phyloP scores from a whole-genome alignment of 2,329 filamentous ascomycete species.

The Monilinia laxa region DNA sequence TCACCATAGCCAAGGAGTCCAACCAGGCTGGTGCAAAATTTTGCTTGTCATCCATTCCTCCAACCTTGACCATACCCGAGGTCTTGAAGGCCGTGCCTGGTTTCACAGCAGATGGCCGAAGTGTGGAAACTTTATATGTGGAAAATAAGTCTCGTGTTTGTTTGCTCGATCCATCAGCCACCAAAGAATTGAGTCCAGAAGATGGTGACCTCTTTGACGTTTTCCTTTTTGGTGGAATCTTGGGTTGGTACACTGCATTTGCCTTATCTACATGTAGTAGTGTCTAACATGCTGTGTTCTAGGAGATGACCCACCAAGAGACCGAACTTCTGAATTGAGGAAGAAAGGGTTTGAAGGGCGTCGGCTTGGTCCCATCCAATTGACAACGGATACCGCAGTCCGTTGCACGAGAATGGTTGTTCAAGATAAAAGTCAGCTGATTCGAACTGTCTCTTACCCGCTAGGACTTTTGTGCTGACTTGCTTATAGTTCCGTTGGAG shows the following conservation, averaged over 20 bases:
- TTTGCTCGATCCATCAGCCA: conserved; percentile 82
- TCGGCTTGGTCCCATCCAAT: conserved; percentile 86
- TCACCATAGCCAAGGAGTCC: conserved; percentile 81
- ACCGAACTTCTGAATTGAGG: conserved; percentile 91
- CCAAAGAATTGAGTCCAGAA: conserved; percentile 76
- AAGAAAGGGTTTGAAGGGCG: conserved; percentile 90
- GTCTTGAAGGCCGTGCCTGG: conserved; percentile 55
- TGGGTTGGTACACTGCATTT: conserved; percentile 58
- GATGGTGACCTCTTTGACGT: conserved; percentile 83
- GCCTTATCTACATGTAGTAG: conserved; percentile 8
- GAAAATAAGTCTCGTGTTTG: conserved; percentile 75
- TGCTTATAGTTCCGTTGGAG: conserved; percentile 64
- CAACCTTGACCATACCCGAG: conserved; percentile 63
- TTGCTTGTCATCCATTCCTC: conserved; percentile 77
- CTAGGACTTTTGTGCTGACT: conserved; percentile 18
- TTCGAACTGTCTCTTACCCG: neutral
- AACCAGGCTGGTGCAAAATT: conserved; percentile 66
- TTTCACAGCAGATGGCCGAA: conserved; percentile 69
- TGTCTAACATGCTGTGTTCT: conserved; percentile 31
- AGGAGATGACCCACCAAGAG: conserved; percentile 93
- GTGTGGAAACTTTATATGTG: conserved; percentile 80
- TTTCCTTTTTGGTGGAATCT: conserved; percentile 93
- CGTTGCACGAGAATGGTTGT: conserved; percentile 88
- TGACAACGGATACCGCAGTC: conserved; percentile 98
- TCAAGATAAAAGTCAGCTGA: conserved; percentile 69